phyloP scores from a whole-genome alignment of 768 basidiomycete species.

The Gymnopilus junonius region DNA sequence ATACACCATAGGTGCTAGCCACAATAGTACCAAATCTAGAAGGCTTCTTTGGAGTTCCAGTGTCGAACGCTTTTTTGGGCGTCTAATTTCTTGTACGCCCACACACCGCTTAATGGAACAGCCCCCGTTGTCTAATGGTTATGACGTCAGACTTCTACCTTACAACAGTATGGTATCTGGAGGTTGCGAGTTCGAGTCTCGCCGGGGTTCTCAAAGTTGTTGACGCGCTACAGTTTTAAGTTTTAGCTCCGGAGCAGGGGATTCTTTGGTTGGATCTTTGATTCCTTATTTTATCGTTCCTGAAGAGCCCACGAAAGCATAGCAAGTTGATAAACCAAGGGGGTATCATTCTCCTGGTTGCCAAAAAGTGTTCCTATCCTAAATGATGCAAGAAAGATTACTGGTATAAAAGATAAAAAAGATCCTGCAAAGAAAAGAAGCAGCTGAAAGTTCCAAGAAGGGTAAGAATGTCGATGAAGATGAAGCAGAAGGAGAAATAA shows the following conservation, averaged over 20 bases:
- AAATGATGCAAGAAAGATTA: neutral
- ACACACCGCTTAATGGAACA: neutral
- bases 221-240: too few species aligned
- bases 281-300: too few species aligned
- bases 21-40: too few species aligned
- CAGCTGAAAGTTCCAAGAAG: conserved; percentile 2
- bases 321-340: too few species aligned
- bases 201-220: conserved; percentile 60
- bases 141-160: conserved; percentile 89
- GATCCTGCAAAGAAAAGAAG: neutral
- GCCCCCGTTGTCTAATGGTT: conserved; percentile 90
- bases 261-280: too few species aligned
- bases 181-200: conserved; percentile 89
- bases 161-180: conserved; percentile 51
- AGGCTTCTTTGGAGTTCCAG: too few species aligned
- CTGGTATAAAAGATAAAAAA: neutral
- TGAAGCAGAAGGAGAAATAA: neutral
- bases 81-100: neutral
- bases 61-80: too few species aligned
- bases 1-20: too few species aligned
- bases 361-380: neutral
- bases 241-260: too few species aligned
- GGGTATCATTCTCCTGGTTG: too few species aligned
- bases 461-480: conserved; percentile 1
- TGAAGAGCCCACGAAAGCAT: too few species aligned